Evolutionary conservation across 2,329 filamentous ascomycete genomes (phyloP).

Genomic region (Fusarium sp.): DNA sequence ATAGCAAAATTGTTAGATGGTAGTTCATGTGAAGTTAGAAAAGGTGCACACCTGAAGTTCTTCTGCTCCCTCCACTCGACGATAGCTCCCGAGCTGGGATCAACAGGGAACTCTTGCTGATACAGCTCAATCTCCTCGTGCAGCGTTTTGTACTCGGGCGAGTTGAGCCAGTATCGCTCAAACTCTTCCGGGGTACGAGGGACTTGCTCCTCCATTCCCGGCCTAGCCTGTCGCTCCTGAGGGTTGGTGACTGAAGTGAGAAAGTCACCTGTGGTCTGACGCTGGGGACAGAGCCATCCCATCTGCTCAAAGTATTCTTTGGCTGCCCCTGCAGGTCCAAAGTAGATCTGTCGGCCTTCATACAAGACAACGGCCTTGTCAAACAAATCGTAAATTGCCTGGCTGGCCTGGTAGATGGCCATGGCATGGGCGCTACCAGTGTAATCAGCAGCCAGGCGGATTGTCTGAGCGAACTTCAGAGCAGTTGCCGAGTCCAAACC

Average conservation of each 20-base stretch:
- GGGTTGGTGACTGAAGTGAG: constrained; percentile 68
- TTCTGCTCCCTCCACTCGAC: constrained; percentile 50
- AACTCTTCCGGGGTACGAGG: constrained; percentile 59
- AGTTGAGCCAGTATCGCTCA: constrained; percentile 25
- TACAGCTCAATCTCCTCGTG: constrained; percentile 6
- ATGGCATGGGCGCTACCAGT: constrained; percentile 46
- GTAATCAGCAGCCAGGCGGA: constrained; percentile 48
- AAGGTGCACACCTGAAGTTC: background rate
- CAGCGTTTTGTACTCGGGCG: background rate
- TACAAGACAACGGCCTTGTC: constrained; percentile 79
- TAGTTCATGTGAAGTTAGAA: background rate
- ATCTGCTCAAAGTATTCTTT: constrained; percentile 74
- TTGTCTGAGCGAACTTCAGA: constrained; percentile 47
- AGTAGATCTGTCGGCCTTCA: constrained; percentile 78
- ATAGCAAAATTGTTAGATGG: background rate
- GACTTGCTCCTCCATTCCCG: constrained; percentile 53
- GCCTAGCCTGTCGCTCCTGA: constrained; percentile 52
- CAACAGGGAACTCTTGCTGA: background rate
- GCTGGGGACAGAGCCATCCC: constrained; percentile 74
- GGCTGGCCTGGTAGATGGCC: constrained; percentile 74
- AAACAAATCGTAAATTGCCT: constrained; percentile 73
- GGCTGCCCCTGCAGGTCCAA: constrained; percentile 70
- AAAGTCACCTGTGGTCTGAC: constrained; percentile 77
- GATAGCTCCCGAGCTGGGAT: constrained; percentile 15
- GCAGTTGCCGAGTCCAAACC: constrained; percentile 51